Base-by-base conservation (phyloP, 2,329 filamentous ascomycete species). In the Hymenotorrendiella dingleyae region DNA sequence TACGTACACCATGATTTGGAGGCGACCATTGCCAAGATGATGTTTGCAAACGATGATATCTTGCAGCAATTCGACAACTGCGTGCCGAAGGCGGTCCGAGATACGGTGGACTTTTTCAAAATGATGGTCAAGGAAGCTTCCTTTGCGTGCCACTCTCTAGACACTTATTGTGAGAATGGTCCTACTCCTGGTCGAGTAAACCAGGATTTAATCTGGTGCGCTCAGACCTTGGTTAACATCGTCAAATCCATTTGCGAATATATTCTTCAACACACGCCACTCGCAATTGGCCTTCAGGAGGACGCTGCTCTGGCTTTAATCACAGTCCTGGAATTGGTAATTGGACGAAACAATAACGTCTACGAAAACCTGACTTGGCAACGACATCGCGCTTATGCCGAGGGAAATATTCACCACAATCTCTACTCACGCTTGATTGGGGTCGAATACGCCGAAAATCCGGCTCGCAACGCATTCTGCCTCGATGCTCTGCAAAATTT, bases 381-480 rank as follows among this genome's bases (percentile, higher is more conserved):
- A 10, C 47, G 56, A 29, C 51, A 41, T 21, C 48, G 50, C 39
- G 42, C 38, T 1, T 48, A 50, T 22, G 53, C 45, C 6, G 57
- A 61, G 29, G 52, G 42, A 32, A 38, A 39, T n/a, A 49, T 48
- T 3, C 47, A 57, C 23, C 52, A 57, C 12, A 61, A 60, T 32
- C 44, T 61, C 2, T 61, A 57, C 32, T 4, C 52, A 19, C 50
- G 50, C 17, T 49, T 61, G 23, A 56, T 61, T 26, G 55, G 55
- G 6, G 48, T 45, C 20, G 29, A 37, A 11, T 50, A 48, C 14
- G 37, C 26, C 8, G 32, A 30, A 7, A 50, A 47, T 28, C 49
- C 51, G 19, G 42, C 52, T 23, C 41, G 47, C 8, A 49, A 46
- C 4, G 47, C 45, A 10, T 60, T 61, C 37, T 47, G 59, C 9